Conservation (phyloP, 139 green algal species). For the Pseudopediastrum boryanum region DNA sequence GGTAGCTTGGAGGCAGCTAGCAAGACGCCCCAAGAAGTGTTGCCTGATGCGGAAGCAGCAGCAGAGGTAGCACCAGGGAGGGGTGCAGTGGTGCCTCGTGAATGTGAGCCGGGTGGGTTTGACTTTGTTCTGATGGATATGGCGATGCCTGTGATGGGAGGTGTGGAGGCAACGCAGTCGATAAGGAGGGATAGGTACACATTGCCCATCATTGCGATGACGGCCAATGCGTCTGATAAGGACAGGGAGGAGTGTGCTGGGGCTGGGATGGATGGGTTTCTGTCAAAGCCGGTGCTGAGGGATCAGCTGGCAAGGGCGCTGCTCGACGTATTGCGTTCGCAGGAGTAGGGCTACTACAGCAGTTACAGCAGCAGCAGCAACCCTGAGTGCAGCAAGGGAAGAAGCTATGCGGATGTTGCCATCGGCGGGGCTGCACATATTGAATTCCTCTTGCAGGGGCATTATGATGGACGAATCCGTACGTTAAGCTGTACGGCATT, state of each 20-base stretch:
- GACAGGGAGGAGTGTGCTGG: conserved; percentile 81
- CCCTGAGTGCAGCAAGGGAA: no score
- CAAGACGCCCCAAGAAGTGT: no score
- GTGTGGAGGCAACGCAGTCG: conserved; percentile 75
- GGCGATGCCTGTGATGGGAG: conserved; percentile 91
- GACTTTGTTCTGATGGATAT: conserved; percentile 77
- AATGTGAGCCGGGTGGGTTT: background rate
- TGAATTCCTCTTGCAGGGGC: no score
- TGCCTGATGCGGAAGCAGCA: conserved; percentile 8
- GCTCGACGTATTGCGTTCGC: no score
- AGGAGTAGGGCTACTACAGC: no score
- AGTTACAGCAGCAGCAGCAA: no score
- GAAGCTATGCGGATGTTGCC: no score
- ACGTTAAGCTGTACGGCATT: no score
- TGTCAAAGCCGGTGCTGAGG: conserved; percentile 85
- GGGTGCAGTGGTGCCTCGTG: background rate
- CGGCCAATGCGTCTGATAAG: conserved; percentile 78
- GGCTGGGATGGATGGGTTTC: conserved; percentile 91
- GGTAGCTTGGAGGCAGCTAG: no score
- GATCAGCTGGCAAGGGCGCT: conserved; percentile 57
- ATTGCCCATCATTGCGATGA: conserved; percentile 92
- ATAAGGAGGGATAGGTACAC: conserved; percentile 62
- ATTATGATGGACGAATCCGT: no score
- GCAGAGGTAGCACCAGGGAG: conserved; percentile 6
- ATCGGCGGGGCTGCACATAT: no score